phyloP scores from a whole-genome alignment of 2,329 filamentous ascomycete species.

The Dendryphion nanum region DNA sequence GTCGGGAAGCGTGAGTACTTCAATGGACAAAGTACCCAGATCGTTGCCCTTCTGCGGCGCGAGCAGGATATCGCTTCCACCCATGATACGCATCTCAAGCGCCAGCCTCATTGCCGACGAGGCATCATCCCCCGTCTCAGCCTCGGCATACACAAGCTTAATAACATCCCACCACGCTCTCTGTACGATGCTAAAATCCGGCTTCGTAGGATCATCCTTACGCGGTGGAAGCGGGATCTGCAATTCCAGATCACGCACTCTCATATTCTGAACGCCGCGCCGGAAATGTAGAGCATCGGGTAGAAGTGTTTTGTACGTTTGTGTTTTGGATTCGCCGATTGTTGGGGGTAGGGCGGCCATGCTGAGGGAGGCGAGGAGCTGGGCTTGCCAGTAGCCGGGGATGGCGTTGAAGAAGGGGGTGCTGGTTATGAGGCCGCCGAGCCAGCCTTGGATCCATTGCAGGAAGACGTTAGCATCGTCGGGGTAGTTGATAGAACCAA shows the following conservation, averaged over 20 bases:
- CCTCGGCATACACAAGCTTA: slow-evolving; percentile 42
- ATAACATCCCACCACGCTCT: slow-evolving; percentile 54
- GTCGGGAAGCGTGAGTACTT: slow-evolving; percentile 44
- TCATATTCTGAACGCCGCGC: slow-evolving; percentile 48
- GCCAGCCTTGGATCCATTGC: slow-evolving; percentile 40
- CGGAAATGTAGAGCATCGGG: slow-evolving; percentile 50
- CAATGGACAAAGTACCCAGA: slow-evolving; percentile 45
- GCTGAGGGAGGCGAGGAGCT: slow-evolving; percentile 33
- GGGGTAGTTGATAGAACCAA: slow-evolving; percentile 40
- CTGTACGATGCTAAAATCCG: slow-evolving; percentile 46
- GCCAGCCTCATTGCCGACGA: slow-evolving; percentile 43
- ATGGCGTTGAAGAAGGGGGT: slow-evolving; percentile 33
- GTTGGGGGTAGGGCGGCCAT: slow-evolving; percentile 25
- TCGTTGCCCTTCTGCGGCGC: slow-evolving; percentile 45
- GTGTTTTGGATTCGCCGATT: slow-evolving; percentile 20
- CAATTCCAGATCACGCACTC: slow-evolving; percentile 47
- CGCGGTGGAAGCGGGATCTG: slow-evolving; percentile 45
- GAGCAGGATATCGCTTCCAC: slow-evolving; percentile 43
- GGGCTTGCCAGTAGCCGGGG: slow-evolving; percentile 36
- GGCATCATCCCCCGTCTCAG: slow-evolving; percentile 17
- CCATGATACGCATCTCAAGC: slow-evolving; percentile 48
- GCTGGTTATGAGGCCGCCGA: slow-evolving; percentile 36
- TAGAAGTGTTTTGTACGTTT: slow-evolving; percentile 40
- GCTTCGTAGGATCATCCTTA: slow-evolving; percentile 27
- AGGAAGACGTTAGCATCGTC: slow-evolving; percentile 33